Evolutionary conservation across 2,329 filamentous ascomycete species (phyloP), one percentile per base, ranked within the genome.

Genomic region (Cladophialophora exuberans): DNA sequence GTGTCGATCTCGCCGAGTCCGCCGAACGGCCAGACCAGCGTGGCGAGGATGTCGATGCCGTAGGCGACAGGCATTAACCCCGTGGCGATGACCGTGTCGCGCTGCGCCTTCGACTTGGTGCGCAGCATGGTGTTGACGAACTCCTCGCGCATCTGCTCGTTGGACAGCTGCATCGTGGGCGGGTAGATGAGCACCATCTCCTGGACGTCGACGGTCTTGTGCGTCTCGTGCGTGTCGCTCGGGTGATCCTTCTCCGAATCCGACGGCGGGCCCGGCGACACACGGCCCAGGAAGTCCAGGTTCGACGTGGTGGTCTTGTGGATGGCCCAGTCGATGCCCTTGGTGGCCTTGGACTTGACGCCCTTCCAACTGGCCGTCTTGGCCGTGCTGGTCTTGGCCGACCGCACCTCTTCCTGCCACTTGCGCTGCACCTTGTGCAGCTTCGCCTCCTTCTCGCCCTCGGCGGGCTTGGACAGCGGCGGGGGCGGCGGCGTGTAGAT

Each of bases 401-500:
- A 67, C 4, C 74, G 70, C 9, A 77, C 72, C 61, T 77, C 73
- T 51, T 74, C 69, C 61, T 76, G 71, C 75, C 74, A 77, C 64
- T 73, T 73, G 5, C 75, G 67, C 61, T 75, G 72, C 17, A 74
- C 65, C 56, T 75, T 76, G 61, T 75, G 74, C 36, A 72, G 55
- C 23, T 70, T 70, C 41, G 59, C 67, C 60, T 77, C 75, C 54
- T 75, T 76, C 39, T 73, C 69, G 36, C 73, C 74, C 28, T 72
- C 67, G 13, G 64, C 65, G 0, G 75, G 74, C 48, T 70, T 71
- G 10, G 64, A 63, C 1, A 77, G 64, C 7, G 74, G 75, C 6
- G 74, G 73, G 4, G 72, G 66, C 4, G 74, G 73, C 3, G 75
- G 75, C 0, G 75, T 76, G 61, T 76, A 77, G 55, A 77, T 70